Base-by-base conservation (phyloP, 208 protist species). In the Leishmania braziliensis region DNA sequence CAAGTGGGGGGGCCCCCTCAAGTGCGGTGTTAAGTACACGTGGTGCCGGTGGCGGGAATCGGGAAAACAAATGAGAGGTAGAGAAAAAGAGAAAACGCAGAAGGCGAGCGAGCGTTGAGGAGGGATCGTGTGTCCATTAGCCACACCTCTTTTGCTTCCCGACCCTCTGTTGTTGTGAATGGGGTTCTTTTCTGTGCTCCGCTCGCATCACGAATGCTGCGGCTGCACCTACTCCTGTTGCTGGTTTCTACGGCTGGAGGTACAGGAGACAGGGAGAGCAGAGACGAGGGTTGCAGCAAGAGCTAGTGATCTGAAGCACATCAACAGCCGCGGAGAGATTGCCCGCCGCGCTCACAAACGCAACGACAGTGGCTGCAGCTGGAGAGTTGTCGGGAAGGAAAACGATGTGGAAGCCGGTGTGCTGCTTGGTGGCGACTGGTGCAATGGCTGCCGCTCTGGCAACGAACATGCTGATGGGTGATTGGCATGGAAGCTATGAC, bases 351-450 rank as follows among this genome's bases (percentile, higher is more conserved):
- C 43, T 75, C 71, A 75, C 23, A 75, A 14, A 16, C 51, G 50
- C 71, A 54, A 43, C 71, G 71, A 46, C 71, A 75, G 48, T 29
- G 71, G 51, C 71, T 14, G 46, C 48, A 54, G 71, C 29, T 54
- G 20, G 9, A 58, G 71, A 54, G 14, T 39, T 20, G 51, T 36
- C 1, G 50, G 50, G 33, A 60, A 39, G 50, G 46, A 36, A 58
- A 75, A 54, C 50, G 71, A 60, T 18, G 33, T 6, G 43, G 68
- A 72, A 33, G 68, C 1, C 43, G 39, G 23, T n/a, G 43, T 43
- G 43, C 43, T 33, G 43, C 26, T 48, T 3, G 68, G 20, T 23
- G 43, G 23, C 20, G 43, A 53, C 33, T 33, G 18, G 43, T 14
- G 43, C 36, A 72, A 48, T 5, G 43, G 26, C 20, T 48, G 36